These are phyloP conservation scores for Pyrenochaeta sp. DNA, from an alignment of 2,329 filamentous ascomycete species.

Conservation along the genomic window DNA sequence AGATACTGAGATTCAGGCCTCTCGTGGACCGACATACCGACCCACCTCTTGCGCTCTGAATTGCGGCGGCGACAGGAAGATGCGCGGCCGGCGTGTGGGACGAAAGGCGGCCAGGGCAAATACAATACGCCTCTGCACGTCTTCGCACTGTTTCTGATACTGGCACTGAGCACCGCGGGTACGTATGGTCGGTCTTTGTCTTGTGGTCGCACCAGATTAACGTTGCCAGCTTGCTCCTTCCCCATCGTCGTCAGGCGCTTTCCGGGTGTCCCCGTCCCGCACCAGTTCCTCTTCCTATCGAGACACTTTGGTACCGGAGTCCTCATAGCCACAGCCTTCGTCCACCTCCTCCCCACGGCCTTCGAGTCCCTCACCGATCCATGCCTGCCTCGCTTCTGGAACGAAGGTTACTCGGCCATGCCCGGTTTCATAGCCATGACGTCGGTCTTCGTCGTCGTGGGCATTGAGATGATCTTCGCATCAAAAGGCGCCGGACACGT, in stretches of 20 bases:
- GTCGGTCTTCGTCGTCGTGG: conserved; percentile 70
- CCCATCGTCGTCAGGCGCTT: conserved; percentile 52
- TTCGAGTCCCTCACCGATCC: conserved; percentile 51
- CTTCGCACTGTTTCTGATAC: conserved; percentile 65
- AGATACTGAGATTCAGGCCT: conserved; percentile 26
- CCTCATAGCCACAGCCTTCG: conserved; percentile 52
- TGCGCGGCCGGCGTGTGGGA: conserved; percentile 62
- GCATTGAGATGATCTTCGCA: conserved; percentile 88
- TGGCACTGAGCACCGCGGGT: conserved; percentile 64
- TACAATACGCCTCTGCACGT: conserved; percentile 67
- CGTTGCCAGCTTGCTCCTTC: conserved; percentile 48
- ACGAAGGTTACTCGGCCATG: conserved; percentile 50
- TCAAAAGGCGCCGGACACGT: conserved; percentile 70
- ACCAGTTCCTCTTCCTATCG: conserved; percentile 52
- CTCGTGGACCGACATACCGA: conserved; percentile 52
- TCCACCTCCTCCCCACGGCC: conserved; percentile 52
- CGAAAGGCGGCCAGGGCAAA: conserved; percentile 53
- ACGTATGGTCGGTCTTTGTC: conserved; percentile 18
- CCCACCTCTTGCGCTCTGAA: conserved; percentile 58
- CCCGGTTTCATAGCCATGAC: conserved; percentile 51
- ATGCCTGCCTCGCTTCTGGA: conserved; percentile 52
- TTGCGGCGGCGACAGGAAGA: conserved; percentile 56
- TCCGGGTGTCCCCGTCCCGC: conserved; percentile 48
- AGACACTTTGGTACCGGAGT: conserved; percentile 53
- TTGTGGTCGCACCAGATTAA: conserved; percentile 18